A percentile compares a stretch with the other conserved stretches of the same genome.
These are phyloP conservation scores for Adansonia digitata DNA, from an alignment of 345 rosid genomes.

Conservation along the genomic window DNA sequence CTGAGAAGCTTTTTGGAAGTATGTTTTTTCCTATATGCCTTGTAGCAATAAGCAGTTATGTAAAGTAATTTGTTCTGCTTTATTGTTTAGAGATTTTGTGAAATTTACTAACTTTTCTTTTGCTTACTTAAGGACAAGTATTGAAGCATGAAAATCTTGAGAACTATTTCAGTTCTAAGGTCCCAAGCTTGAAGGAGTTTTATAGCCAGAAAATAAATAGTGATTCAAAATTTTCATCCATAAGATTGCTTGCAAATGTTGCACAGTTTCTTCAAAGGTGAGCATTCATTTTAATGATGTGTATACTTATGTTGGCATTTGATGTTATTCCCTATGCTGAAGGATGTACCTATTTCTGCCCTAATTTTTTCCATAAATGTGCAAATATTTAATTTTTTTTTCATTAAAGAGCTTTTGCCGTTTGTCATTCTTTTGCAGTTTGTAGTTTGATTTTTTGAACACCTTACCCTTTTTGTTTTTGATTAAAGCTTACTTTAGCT, in stretches of 20 bases:
- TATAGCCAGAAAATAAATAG: constrained; percentile 40
- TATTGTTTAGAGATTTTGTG: not conserved
- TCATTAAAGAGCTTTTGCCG: not conserved
- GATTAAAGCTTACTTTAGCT: not conserved
- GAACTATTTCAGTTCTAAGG: constrained; percentile 46
- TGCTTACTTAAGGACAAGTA: constrained; percentile 56
- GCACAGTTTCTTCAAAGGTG: constrained; percentile 74
- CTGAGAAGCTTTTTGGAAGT: constrained; percentile 94
- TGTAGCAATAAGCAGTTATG: not conserved
- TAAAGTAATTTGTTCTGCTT: not conserved
- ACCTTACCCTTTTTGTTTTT: not conserved
- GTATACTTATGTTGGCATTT: not conserved
- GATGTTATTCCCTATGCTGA: not conserved
- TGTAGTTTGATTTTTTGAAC: not conserved
- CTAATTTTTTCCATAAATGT: not conserved
- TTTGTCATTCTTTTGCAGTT: not conserved
- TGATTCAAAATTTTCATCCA: constrained; percentile 43
- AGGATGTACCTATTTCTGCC: not conserved
- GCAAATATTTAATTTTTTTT: not conserved
- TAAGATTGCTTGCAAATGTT: constrained; percentile 54
- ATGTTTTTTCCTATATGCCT: constrained; percentile 31
- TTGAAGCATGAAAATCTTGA: constrained; percentile 76
- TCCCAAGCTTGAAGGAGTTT: constrained; percentile 83
- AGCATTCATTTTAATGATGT: not conserved
- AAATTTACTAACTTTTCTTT: not conserved